Base-by-base conservation (phyloP, 176 grass and related monocot species). In the Phyllostachys edulis region DNA sequence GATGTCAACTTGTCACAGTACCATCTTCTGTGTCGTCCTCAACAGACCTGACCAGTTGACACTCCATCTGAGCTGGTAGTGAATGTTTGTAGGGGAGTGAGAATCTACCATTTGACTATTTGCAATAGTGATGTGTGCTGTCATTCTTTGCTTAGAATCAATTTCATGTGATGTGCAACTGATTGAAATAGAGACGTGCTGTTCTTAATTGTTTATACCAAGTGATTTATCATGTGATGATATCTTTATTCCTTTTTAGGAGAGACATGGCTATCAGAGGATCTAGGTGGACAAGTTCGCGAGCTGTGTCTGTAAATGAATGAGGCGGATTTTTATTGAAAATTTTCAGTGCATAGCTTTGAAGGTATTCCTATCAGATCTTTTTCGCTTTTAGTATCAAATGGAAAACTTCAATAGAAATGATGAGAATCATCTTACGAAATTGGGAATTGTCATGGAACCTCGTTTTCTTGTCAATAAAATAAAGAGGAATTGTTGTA, bases 71-170 rank as follows among this genome's bases (percentile, higher is more conserved):
- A 81, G 70, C 77, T 83, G 85, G 14, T 86, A 80, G 72, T 79
- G 60, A 71, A 85, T 85, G 85, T 81, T 39, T 78, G 52, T 82
- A 78, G 64, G 39, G 75, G 71, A 50, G 85, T 64, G 68, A 16
- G 78, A 86, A 85, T 86, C 44, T 75, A 81, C 51, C 75, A 88
- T 87, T 85, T 76, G 57, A 63, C 71, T 84, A 40, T 75, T 85
- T 76, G 29, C 61, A 74, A 82, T 63, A 56, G 32, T 84, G 32
- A 85, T 47, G 36, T 87, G 24, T 82, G 65, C 17, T 78, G 60
- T 83, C 85, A 32, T 17, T 66, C 8, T 85, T 88, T 80, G 54
- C 72, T 76, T 78, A 72, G 76, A 73, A 85, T 75, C 69, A 52
- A 17, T 67, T 80, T 62, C 24, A 65, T 4, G 21, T 76, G 81